A percentile compares a stretch with the other conserved stretches of the same genome.
phyloP scores from a whole-genome alignment of 306 rosid genomes.

The Cucurbita maxima region DNA sequence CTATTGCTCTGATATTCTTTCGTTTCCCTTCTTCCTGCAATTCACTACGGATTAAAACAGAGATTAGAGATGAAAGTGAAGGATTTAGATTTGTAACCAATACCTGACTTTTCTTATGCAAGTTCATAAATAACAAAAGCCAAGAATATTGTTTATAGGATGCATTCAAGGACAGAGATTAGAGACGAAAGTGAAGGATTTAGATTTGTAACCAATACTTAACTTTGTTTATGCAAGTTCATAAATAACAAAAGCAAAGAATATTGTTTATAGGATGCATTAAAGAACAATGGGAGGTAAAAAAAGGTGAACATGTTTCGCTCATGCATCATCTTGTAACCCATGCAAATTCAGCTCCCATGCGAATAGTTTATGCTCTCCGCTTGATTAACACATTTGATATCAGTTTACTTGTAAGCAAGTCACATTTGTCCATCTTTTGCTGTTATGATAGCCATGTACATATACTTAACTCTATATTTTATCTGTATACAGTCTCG shows the following conservation, averaged over 20 bases:
- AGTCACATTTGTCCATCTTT: background rate
- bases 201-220: background rate
- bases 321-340: background rate
- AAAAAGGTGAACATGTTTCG: background rate
- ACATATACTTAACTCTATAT: background rate
- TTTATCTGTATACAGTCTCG: constrained; percentile 59
- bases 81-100: background rate
- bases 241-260: background rate
- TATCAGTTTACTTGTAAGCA: background rate
- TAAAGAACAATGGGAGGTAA: background rate
- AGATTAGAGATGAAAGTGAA: background rate
- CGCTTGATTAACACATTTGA: background rate
- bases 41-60: background rate
- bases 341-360: background rate
- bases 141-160: background rate
- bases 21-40: background rate
- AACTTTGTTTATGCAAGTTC: background rate
- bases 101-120: background rate
- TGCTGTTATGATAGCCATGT: background rate
- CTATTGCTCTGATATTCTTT: background rate
- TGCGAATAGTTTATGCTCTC: background rate
- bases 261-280: background rate
- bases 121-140: background rate
- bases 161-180: background rate
- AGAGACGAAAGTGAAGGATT: no score